A percentile compares a stretch with the other conserved stretches of the same genome.
Evolutionary conservation across 352 stramenopile genomes (phyloP).

Genomic region (Phytopythium sindhum): DNA sequence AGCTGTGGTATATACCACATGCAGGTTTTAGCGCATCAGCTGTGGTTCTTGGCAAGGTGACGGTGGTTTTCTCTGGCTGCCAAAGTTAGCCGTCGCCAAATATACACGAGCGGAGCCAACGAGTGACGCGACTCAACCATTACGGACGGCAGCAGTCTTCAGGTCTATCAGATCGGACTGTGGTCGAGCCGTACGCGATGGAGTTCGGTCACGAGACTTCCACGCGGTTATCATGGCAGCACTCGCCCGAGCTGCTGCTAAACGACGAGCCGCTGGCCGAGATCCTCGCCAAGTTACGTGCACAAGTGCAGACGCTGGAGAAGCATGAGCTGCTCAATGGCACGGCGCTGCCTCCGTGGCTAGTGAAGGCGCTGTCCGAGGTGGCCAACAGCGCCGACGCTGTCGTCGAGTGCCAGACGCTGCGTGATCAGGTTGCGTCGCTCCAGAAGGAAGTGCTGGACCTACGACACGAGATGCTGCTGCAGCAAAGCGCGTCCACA

Average conservation of each 20-base stretch:
- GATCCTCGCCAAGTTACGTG: constrained; percentile 63
- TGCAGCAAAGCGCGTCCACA: constrained; percentile 45
- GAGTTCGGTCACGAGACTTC: constrained; percentile 34
- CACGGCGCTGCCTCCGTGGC: constrained; percentile 58
- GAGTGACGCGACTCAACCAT: not conserved
- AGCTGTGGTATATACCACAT: too few species aligned
- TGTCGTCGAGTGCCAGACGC: constrained; percentile 72
- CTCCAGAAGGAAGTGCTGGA: constrained; percentile 80
- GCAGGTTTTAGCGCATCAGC: not conserved
- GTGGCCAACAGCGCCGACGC: constrained; percentile 80
- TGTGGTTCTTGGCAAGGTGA: not conserved
- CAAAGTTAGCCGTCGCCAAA: constrained; percentile 2
- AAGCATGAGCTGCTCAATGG: constrained; percentile 76
- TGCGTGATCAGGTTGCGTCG: constrained; percentile 69
- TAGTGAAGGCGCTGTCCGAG: constrained; percentile 68
- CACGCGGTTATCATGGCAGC: constrained; percentile 57
- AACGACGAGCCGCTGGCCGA: constrained; percentile 81
- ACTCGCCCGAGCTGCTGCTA: constrained; percentile 65
- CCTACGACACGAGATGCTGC: constrained; percentile 70
- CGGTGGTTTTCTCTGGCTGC: not conserved
- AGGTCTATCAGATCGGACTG: not conserved
- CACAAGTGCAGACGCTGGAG: constrained; percentile 64
- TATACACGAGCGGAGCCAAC: not conserved
- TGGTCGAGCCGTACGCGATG: constrained; percentile 10
- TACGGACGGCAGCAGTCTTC: not conserved